A percentile compares a stretch with the other conserved stretches of the same genome.
Conservation (phyloP, 1,284 basidiomycete genomes). For the Sphaerobolus stellatus region DNA sequence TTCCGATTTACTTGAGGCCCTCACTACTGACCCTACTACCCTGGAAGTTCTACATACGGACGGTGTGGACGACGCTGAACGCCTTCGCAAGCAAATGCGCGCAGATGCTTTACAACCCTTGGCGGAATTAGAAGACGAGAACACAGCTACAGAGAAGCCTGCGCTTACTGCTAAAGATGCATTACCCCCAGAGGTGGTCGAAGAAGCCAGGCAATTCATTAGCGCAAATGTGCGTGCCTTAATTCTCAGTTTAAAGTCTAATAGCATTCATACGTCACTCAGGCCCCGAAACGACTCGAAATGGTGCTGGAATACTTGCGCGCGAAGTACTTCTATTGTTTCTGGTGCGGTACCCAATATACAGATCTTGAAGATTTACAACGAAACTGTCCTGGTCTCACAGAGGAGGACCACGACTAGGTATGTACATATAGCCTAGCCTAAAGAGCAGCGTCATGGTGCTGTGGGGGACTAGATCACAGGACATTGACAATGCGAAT, state of each 20-base stretch:
- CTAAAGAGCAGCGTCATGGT: too few relatives aligned
- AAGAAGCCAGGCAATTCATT: conserved; percentile 67
- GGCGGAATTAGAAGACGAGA: conserved; percentile 28
- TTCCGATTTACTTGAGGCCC: conserved; percentile 55
- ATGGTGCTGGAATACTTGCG: conserved; percentile 74
- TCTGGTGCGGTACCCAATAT: conserved; percentile 85
- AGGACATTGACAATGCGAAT: too few relatives aligned
- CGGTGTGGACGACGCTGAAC: conserved; percentile 40
- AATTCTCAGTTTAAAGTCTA: conserved; percentile 12
- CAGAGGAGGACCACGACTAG: conserved; percentile 78
- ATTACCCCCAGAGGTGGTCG: conserved; percentile 54
- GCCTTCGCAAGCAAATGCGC: conserved; percentile 65
- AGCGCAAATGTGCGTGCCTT: conserved; percentile 55
- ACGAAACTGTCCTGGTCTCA: conserved; percentile 67
- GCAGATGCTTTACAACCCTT: conserved; percentile 63
- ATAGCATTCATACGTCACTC: conserved; percentile 11
- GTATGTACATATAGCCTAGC: too few relatives aligned
- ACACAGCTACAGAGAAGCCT: conserved; percentile 26
- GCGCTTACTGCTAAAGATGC: conserved; percentile 28
- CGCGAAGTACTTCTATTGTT: conserved; percentile 70
- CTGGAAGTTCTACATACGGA: conserved; percentile 7
- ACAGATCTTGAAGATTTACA: conserved; percentile 59
- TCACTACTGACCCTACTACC: conserved; percentile 41
- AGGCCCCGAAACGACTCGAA: conserved; percentile 70
- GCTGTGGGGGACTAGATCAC: too few relatives aligned